A percentile compares a stretch with the other conserved stretches of the same genome.
Evolutionary conservation across 768 basidiomycete species (phyloP).

Genomic region (Chalciporus piperatus): DNA sequence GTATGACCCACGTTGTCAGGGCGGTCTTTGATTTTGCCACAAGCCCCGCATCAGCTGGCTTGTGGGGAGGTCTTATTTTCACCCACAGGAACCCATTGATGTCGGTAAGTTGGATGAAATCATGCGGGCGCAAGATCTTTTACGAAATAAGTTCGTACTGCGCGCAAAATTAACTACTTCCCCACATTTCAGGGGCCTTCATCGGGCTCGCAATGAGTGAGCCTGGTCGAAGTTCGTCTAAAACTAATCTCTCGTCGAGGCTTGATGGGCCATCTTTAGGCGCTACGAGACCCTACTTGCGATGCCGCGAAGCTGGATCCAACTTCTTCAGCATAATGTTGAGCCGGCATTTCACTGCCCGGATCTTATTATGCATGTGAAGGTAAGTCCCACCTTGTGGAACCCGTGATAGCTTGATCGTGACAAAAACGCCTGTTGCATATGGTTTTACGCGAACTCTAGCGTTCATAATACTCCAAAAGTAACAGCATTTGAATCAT

Average conservation of each 20-base stretch:
- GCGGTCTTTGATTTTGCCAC: too few species aligned
- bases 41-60: too few species aligned
- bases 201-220: too few species aligned
- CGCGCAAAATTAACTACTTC: constrained; percentile 1
- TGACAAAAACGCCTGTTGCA: background rate
- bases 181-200: background rate
- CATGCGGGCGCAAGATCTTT: background rate
- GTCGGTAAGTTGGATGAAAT: background rate
- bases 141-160: background rate
- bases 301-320: background rate
- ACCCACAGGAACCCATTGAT: background rate
- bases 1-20: too few species aligned
- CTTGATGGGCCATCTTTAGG: background rate
- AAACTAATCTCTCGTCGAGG: background rate
- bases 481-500: constrained; percentile 7
- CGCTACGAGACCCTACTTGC: background rate
- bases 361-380: constrained; percentile 5
- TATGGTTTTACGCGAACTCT: background rate
- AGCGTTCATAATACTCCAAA: background rate
- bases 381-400: background rate
- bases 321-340: background rate
- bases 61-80: background rate
- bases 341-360: background rate
- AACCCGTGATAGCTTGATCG: background rate
- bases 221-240: background rate